phyloP scores from a whole-genome alignment of 345 rosid species.

The Gossypium thurberi region DNA sequence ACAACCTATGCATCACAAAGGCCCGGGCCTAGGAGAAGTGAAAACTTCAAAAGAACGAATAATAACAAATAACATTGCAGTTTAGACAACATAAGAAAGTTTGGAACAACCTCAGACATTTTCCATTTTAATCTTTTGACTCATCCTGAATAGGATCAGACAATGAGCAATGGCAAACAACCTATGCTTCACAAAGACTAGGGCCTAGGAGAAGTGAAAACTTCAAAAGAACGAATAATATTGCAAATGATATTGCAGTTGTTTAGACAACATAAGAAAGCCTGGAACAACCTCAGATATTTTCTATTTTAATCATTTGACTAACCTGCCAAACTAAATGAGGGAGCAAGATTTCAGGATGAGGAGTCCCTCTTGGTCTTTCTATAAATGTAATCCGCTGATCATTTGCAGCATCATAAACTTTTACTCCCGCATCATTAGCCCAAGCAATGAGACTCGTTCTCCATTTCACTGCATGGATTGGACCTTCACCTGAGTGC shows the following conservation, averaged over 20 bases:
- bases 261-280: background rate
- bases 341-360: constrained; percentile 83
- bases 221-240: background rate
- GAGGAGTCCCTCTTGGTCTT: constrained; percentile 87
- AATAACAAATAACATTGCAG: background rate
- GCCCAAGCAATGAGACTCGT: constrained; percentile 97
- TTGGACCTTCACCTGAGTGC: constrained; percentile 99
- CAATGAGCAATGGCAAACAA: constrained; percentile 13
- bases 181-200: background rate
- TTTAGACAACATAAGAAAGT: background rate
- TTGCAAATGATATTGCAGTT: background rate
- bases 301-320: constrained; percentile 1
- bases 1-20: background rate
- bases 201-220: background rate
- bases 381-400: constrained; percentile 93
- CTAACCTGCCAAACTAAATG: constrained; percentile 99
- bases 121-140: background rate
- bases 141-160: constrained; percentile 55
- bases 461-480: constrained; percentile 92
- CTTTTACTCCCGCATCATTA: constrained; percentile 92
- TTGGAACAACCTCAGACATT: background rate
- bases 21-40: background rate
- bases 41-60: constrained; percentile 1
- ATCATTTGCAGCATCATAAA: constrained; percentile 87
- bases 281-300: background rate